A percentile compares a stretch with the other conserved stretches of the same genome.
These are phyloP conservation scores for Lumnitzera littorea DNA, from an alignment of 345 rosid species.

Conservation along the genomic window DNA sequence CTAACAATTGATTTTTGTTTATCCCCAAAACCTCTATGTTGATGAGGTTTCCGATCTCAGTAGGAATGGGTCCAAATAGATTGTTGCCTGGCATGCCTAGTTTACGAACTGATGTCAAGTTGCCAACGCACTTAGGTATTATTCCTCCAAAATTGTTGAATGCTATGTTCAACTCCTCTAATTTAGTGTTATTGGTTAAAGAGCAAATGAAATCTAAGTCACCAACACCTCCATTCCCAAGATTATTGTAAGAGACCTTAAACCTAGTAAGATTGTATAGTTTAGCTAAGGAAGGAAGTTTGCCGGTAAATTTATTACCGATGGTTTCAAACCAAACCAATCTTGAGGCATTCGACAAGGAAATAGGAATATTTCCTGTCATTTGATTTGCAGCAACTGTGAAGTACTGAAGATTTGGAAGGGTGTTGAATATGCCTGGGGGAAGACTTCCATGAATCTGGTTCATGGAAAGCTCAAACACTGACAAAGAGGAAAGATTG, in stretches of 20 bases:
- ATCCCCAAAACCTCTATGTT: neutral
- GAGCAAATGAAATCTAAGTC: conserved; percentile 15
- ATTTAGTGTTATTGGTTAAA: conserved; percentile 11
- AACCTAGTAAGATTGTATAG: neutral
- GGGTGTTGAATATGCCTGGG: conserved; percentile 1
- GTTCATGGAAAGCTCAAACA: rapidly evolving
- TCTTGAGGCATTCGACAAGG: conserved; percentile 10
- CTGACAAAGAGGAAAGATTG: conserved; percentile 16
- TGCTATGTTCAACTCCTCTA: neutral
- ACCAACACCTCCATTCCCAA: conserved; percentile 10
- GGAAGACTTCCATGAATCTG: conserved; percentile 20
- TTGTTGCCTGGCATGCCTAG: neutral
- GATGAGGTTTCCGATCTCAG: conserved; percentile 13
- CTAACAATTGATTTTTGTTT: neutral
- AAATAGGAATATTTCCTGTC: conserved; percentile 5
- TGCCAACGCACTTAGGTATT: conserved; percentile 6
- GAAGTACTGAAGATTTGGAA: conserved; percentile 3
- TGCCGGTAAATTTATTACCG: neutral
- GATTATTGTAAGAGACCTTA: neutral
- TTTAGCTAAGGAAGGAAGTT: conserved; percentile 11
- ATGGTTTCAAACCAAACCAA: rapidly evolving
- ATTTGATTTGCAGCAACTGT: neutral
- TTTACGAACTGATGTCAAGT: neutral
- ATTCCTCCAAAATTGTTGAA: neutral
- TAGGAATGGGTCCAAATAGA: conserved; percentile 12